Evolutionary conservation across 257 asterid genomes (phyloP).

Genomic region (Jaltomata sinuosa): DNA sequence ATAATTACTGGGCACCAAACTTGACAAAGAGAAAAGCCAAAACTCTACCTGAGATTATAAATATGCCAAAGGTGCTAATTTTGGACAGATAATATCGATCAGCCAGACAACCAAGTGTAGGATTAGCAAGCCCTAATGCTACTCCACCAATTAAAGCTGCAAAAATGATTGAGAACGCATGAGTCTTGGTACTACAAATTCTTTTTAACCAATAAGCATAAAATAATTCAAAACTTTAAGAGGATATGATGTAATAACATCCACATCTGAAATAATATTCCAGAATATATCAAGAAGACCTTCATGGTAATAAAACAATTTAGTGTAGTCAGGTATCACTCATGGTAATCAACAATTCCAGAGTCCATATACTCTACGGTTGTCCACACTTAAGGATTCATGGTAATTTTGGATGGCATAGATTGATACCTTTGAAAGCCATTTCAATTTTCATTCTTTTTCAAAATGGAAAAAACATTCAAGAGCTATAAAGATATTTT

Average conservation of each 20-base stretch:
- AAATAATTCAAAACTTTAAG: neutral
- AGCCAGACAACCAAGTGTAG: slow-evolving; percentile 81
- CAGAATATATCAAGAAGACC: neutral
- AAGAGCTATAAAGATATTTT: too few species aligned
- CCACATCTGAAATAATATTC: neutral
- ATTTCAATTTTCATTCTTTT: neutral
- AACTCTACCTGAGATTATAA: slow-evolving; percentile 62
- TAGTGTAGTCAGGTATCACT: neutral
- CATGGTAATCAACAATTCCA: neutral
- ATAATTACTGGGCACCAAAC: neutral
- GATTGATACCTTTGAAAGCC: neutral
- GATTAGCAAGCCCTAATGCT: slow-evolving; percentile 71
- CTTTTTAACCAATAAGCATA: neutral
- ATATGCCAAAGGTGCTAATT: slow-evolving; percentile 81
- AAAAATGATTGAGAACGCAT: slow-evolving; percentile 9
- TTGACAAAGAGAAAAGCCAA: neutral
- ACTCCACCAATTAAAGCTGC: slow-evolving; percentile 90
- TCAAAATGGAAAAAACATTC: neutral
- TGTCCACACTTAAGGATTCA: neutral
- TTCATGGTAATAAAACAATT: neutral
- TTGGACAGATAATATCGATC: slow-evolving; percentile 60
- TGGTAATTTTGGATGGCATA: neutral
- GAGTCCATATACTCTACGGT: neutral
- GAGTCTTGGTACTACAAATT: neutral
- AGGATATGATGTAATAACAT: neutral